Conservation (phyloP, 1,284 basidiomycete genomes). For the Cutaneotrichosporon cavernicola region DNA sequence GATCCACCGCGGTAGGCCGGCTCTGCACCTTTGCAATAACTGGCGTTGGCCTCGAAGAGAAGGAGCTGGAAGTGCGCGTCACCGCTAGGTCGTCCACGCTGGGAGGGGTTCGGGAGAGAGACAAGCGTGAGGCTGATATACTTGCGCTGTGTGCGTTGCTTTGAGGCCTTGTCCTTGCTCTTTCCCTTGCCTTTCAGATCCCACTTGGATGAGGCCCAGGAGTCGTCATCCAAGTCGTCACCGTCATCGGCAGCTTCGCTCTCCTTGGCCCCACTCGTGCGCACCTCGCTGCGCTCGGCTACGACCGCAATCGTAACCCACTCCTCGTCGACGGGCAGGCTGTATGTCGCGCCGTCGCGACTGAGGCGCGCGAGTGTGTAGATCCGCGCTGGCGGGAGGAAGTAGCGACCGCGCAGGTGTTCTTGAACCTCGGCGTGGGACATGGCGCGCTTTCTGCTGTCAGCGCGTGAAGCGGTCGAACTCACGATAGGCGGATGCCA, state of each 20-base stretch:
- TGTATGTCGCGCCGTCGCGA: slow-evolving; percentile 76
- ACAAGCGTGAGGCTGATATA: slow-evolving; percentile 81
- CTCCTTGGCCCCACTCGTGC: slow-evolving; percentile 41
- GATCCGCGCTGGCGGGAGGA: slow-evolving; percentile 78
- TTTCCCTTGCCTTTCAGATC: slow-evolving; percentile 12
- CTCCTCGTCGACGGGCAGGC: slow-evolving; percentile 85
- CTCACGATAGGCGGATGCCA: slow-evolving; percentile 71
- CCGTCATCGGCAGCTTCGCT: slow-evolving; percentile 26
- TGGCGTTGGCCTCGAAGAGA: slow-evolving; percentile 80
- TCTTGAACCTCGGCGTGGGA: slow-evolving; percentile 75
- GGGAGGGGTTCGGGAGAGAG: slow-evolving; percentile 59
- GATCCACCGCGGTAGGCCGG: slow-evolving; percentile 82
- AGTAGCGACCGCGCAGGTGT: slow-evolving; percentile 79
- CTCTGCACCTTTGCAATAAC: slow-evolving; percentile 50
- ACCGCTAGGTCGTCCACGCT: slow-evolving; percentile 60
- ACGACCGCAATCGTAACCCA: slow-evolving; percentile 90
- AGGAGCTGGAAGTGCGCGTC: slow-evolving; percentile 79
- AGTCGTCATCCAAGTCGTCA: slow-evolving; percentile 10
- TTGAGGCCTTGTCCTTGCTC: not conserved
- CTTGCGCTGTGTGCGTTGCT: slow-evolving; percentile 54
- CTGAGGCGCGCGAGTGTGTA: slow-evolving; percentile 79
- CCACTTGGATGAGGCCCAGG: slow-evolving; percentile 4
- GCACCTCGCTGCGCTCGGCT: slow-evolving; percentile 72
- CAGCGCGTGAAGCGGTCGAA: slow-evolving; percentile 24
- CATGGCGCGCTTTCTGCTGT: slow-evolving; percentile 65